Evolutionary conservation across 139 green algal species (phyloP), one percentile per base, ranked within the genome.

Genomic region (Chlamydomonas incerta): DNA sequence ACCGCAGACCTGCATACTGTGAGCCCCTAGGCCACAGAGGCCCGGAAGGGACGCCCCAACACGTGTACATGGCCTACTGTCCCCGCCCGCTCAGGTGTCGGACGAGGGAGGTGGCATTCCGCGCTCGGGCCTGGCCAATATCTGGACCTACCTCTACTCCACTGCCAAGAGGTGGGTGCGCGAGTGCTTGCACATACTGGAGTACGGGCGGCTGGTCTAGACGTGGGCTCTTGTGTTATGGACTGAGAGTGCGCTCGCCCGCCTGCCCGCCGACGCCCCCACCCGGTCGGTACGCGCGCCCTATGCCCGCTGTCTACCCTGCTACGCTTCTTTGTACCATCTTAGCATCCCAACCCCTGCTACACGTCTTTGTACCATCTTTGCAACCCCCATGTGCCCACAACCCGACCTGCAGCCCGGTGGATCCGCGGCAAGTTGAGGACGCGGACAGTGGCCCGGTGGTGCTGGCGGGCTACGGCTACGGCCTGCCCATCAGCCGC

Each of bases 141-240:
- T 99, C 87, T 99, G 97, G 97, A 99, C 98, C 62, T 99, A 99
- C 92, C 92, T 99, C 35, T 99, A 99, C 91, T 97, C 92, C 23
- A 99, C 98, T 15, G 96, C 96, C 1, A 72, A 92, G 55, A 95
- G 89, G 9, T 95, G 95, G 0, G 82, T 63, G 57, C 21, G 57
- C n/a, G n/a, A n/a, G n/a, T n/a, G 57, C 23, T 63, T 63, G 57
- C 23, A 9, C 8, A 8, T 50, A 50, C n/a, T n/a, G n/a, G n/a
- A n/a, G n/a, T n/a, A n/a, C n/a, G n/a, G n/a, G n/a, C n/a, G n/a
- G n/a, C n/a, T n/a, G n/a, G n/a, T n/a, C n/a, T n/a, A n/a, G n/a
- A n/a, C n/a, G n/a, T n/a, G n/a, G n/a, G n/a, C 29, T 72, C 62
- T 52, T 28, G n/a, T n/a, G n/a, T n/a, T n/a, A n/a, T n/a, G n/a